Evolutionary conservation across 106 monocot species (phyloP).

Genomic region (Phalaenopsis aphrodite): DNA sequence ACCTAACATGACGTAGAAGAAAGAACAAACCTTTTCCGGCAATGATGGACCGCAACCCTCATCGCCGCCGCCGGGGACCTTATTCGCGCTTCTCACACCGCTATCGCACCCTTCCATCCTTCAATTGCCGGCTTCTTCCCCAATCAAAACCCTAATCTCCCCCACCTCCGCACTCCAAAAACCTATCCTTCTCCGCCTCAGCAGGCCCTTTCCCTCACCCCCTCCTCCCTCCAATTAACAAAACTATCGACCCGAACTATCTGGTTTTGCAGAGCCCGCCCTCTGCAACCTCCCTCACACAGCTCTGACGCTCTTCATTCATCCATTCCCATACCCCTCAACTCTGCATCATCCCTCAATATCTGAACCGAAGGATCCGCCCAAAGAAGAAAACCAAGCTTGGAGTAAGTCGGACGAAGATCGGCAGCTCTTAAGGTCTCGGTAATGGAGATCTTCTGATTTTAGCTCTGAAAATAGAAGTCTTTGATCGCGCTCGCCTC

Average conservation of each 20-base stretch:
- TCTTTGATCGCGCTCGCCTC: background rate
- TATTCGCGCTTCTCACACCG: conserved; percentile 53
- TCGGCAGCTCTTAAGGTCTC: background rate
- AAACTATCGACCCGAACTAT: conserved; percentile 11
- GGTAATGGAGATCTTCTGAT: background rate
- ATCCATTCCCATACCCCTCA: conserved; percentile 22
- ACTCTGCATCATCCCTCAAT: background rate
- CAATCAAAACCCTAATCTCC: conserved; percentile 13
- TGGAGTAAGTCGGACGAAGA: background rate
- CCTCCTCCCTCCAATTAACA: conserved; percentile 9
- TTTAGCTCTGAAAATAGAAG: background rate
- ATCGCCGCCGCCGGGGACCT: conserved; percentile 42
- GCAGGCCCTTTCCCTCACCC: conserved; percentile 9
- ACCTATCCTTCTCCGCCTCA: conserved; percentile 15
- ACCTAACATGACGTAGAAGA: too few species aligned
- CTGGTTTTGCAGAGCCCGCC: conserved; percentile 35
- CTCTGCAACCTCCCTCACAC: conserved; percentile 57
- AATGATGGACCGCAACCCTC: conserved; percentile 49
- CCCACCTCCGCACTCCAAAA: conserved; percentile 21
- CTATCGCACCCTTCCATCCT: conserved; percentile 51
- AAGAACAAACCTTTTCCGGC: conserved; percentile 46
- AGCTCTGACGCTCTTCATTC: conserved; percentile 68
- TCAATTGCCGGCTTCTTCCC: conserved; percentile 33
- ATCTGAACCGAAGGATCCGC: background rate
- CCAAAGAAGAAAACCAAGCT: background rate